Evolutionary conservation across 768 basidiomycete species (phyloP).

Genomic region (Gloeopeniophorella convolvens): DNA sequence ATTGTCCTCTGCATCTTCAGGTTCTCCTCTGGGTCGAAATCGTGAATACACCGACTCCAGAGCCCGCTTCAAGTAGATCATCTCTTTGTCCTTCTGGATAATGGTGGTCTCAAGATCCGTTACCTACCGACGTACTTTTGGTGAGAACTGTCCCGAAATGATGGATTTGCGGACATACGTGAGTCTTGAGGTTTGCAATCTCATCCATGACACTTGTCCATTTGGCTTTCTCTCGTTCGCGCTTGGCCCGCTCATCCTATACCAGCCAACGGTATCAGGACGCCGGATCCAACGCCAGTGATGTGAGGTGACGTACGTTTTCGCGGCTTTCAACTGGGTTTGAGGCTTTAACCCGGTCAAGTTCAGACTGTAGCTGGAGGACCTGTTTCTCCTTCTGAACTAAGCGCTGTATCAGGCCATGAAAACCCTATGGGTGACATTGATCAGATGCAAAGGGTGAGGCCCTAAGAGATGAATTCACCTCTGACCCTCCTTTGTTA

Average conservation of each 20-base stretch:
- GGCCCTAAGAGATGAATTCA: constrained; percentile 25
- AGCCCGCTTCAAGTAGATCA: constrained; percentile 73
- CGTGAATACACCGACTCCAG: constrained; percentile 81
- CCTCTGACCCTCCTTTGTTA: constrained; percentile 54
- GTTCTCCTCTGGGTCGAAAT: constrained; percentile 56
- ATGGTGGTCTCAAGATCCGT: constrained; percentile 43
- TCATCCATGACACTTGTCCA: constrained; percentile 71
- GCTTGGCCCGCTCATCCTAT: constrained; percentile 67
- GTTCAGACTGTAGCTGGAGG: constrained; percentile 60
- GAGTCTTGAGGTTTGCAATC: constrained; percentile 60
- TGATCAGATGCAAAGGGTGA: background rate
- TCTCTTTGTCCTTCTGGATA: constrained; percentile 61
- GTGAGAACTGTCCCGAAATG: background rate
- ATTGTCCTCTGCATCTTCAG: constrained; percentile 41
- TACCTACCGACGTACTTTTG: constrained; percentile 34
- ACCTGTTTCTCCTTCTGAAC: constrained; percentile 85
- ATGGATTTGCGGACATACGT: constrained; percentile 38
- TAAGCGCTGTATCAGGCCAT: constrained; percentile 72
- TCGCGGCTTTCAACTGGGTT: constrained; percentile 53
- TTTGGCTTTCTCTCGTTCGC: constrained; percentile 69
- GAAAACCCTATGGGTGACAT: constrained; percentile 44
- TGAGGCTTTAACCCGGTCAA: constrained; percentile 55
- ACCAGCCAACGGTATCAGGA: background rate
- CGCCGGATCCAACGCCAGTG: background rate
- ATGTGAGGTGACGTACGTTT: constrained; percentile 38